Percentiles rank a stretch among this genome's conserved stretches.
phyloP scores from a whole-genome alignment of 371 early-diverging fungal species.

The Mortierella sp. region DNA sequence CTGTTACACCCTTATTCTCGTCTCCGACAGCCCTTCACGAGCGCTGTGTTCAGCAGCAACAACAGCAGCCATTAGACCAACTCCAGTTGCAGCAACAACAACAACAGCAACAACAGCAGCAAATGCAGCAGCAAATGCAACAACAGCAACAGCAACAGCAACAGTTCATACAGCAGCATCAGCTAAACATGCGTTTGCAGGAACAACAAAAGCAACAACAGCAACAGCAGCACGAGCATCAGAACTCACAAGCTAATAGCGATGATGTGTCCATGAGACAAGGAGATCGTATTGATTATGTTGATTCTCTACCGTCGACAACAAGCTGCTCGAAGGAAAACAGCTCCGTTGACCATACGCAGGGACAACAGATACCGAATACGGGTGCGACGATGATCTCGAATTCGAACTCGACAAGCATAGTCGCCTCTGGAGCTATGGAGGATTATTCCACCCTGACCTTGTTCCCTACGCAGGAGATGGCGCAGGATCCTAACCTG shows the following conservation, averaged over 20 bases:
- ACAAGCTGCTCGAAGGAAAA: too few relatives aligned
- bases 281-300: background rate
- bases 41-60: background rate
- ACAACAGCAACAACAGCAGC: slow-evolving; percentile 33
- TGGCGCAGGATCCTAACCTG: slow-evolving; percentile 21
- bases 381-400: background rate
- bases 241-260: slow-evolving; percentile 2
- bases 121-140: slow-evolving; percentile 25
- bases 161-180: slow-evolving; percentile 45
- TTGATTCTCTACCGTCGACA: too few relatives aligned
- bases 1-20: background rate
- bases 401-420: background rate
- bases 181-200: slow-evolving; percentile 29
- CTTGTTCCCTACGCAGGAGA: slow-evolving; percentile 38
- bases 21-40: background rate
- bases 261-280: background rate
- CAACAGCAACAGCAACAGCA: slow-evolving; percentile 40
- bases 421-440: too few relatives aligned
- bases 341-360: too few relatives aligned
- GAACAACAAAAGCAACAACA: slow-evolving; percentile 32
- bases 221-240: slow-evolving; percentile 23
- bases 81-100: slow-evolving; percentile 18
- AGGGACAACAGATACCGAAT: too few relatives aligned
- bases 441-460: slow-evolving; percentile 37
- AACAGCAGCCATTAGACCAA: slow-evolving; percentile 1